Evolutionary conservation across 768 basidiomycete genomes (phyloP).

Genomic region (Clitopilus hobsonii): DNA sequence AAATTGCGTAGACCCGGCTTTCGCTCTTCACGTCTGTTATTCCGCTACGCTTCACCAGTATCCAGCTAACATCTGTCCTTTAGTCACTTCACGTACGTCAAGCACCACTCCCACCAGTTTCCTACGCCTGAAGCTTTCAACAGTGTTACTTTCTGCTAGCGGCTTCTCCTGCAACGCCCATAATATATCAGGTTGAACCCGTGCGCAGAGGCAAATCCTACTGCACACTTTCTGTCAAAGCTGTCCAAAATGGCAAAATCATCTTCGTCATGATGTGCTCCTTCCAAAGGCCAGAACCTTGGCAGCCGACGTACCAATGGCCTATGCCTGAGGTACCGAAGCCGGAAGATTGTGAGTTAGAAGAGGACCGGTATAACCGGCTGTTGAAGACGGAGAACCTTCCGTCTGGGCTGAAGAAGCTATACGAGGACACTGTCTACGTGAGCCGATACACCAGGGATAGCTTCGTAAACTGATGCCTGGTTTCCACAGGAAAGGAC

Average conservation of each 20-base stretch:
- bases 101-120: neutral
- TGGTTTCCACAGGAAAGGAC: conserved; percentile 47
- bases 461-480: neutral
- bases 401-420: conserved; percentile 27
- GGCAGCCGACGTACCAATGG: conserved; percentile 68
- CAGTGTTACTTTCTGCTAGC: conserved; percentile 82
- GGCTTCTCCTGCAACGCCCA: conserved; percentile 67
- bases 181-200: conserved; percentile 75
- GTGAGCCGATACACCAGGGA: conserved; percentile 14
- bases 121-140: neutral
- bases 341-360: conserved; percentile 62
- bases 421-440: conserved; percentile 23
- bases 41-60: neutral
- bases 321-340: conserved; percentile 55
- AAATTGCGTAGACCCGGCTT: conserved; percentile 61
- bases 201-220: conserved; percentile 75
- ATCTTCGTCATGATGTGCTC: conserved; percentile 70
- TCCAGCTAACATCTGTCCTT: conserved; percentile 1
- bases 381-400: conserved; percentile 28
- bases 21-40: conserved; percentile 56
- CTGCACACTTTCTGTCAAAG: conserved; percentile 59
- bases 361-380: conserved; percentile 36
- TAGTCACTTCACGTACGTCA: conserved; percentile 68
- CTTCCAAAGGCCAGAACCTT: conserved; percentile 75
- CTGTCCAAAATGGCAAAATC: conserved; percentile 44